These are phyloP conservation scores for Testicularia cyperi DNA, from an alignment of 1,284 basidiomycete species.

Conservation along the genomic window DNA sequence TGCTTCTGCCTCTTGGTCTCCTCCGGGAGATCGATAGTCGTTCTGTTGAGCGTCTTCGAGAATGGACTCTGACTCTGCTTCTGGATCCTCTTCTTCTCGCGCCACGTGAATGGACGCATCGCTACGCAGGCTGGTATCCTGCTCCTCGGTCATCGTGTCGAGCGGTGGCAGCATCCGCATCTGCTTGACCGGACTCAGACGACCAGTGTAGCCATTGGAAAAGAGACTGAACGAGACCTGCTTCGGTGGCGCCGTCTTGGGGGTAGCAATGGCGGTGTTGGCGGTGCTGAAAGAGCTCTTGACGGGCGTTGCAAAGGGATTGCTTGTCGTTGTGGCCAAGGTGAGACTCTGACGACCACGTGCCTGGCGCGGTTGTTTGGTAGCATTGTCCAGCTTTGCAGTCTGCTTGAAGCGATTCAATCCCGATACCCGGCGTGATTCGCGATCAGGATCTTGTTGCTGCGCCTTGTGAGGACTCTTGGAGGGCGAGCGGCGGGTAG, in stretches of 20 bases:
- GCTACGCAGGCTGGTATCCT: slow-evolving; percentile 23
- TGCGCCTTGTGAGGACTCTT: neutral
- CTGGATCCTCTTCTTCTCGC: too few relatives aligned
- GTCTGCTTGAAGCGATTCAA: slow-evolving; percentile 28
- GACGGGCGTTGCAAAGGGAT: slow-evolving; percentile 22
- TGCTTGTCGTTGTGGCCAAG: slow-evolving; percentile 4
- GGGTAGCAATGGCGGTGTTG: slow-evolving; percentile 1
- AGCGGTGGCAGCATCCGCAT: slow-evolving; percentile 36
- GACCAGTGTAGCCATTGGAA: slow-evolving; percentile 11
- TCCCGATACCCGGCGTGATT: slow-evolving; percentile 19
- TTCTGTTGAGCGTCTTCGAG: too few relatives aligned
- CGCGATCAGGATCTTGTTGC: slow-evolving; percentile 12
- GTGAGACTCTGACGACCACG: slow-evolving; percentile 22
- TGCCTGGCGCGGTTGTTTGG: slow-evolving; percentile 1
- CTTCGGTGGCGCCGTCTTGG: slow-evolving; percentile 34
- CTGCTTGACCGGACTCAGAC: slow-evolving; percentile 36
- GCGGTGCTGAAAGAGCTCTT: slow-evolving; percentile 11
- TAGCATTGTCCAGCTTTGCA: slow-evolving; percentile 23
- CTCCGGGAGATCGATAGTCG: neutral
- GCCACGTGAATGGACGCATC: too few relatives aligned
- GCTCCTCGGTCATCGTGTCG: slow-evolving; percentile 34
- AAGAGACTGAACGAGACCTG: slow-evolving; percentile 35
- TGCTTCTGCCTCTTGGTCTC: neutral
- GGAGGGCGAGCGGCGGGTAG: neutral
- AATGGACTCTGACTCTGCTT: too few relatives aligned